Evolutionary conservation across 371 early-diverging fungal genomes (phyloP), one percentile per base, ranked within the genome.

Genomic region (Mortierella sp.): DNA sequence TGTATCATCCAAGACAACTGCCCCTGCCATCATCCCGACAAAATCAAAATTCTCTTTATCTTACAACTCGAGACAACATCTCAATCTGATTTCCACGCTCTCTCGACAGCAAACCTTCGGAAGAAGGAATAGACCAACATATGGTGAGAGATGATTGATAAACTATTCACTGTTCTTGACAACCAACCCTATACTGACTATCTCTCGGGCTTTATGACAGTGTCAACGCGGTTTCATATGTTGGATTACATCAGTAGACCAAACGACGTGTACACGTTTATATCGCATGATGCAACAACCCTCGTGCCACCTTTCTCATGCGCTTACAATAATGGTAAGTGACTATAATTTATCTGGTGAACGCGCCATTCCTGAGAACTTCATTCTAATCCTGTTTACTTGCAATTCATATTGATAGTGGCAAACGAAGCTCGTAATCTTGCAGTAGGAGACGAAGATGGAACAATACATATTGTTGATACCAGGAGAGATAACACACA

Each of bases 391-490:
- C 10, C 16, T 59, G 13, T 57, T 16, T 33, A 13, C 15, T 32
- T 57, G 8, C 33, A 10, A n/a, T 36, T 45, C 21, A 1, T 43
- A 15, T 38, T 59, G 21, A 67, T 69, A 80, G 81, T 72, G 48
- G 72, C 72, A 19, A 81, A 81, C 16, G 76, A 67, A 8, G 82
- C 76, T 22, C 57, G 82, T 41, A 72, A 81, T 47, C 67, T 81
- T 28, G 82, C 82, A 7, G 67, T 81, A 1, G 82, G 82, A n/a
- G 82, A 81, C 19, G 82, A 81, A 36, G 82, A 81, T 40, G 82
- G 82, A 9, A 71, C 82, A 16, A 69, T 81, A 19, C 82, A 81
- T 65, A 81, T 81, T 47, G 57, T 81, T 21, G 76, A 81, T 38
- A 76, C 82, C 3, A 68, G 50, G 19, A 59, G 53, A 32, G 76